Base-by-base conservation (phyloP, 1,284 basidiomycete species). In the Rhodotorula sp. region DNA sequence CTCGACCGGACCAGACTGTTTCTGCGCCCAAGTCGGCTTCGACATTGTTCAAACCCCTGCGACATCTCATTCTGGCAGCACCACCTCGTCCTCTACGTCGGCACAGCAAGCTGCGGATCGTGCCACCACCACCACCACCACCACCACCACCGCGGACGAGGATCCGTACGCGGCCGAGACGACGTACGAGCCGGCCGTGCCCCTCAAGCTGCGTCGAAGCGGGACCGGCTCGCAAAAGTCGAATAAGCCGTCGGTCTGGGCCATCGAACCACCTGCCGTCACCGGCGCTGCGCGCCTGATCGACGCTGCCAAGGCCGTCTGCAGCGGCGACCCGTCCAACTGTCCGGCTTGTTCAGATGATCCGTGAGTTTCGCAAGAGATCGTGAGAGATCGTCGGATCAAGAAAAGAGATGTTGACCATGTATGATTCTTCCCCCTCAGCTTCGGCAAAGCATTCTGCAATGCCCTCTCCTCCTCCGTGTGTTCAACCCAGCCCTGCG, bases 261-360 rank as follows among this genome's bases (percentile, higher is more conserved):
- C 59, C 2, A 66, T 76, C 55, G 69, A 75, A 23, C 56, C 26
- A 43, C 38, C 15, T 3, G 47, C 47, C 65, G 21, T 23, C 49
- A 3, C 62, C 21, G 62, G 12, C 12, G 66, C n/a, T n/a, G 45
- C 52, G 54, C 18, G 31, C 54, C 5, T 65, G 50, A 50, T 57
- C 14, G 62, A 60, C 19, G 49, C 61, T 16, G 48, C 65, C 26
- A 60, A 71, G 63, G 69, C 63, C 1, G 64, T 73, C 15, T 78
- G 77, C 64, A 77, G 68, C 26, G 77, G 77, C 56, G 76, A 77
- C 31, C 77, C 77, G 7, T 66, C 70, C 31, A 78, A 74, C 34
- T 78, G 78, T 48, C 76, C 74, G 1, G 78, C 78, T 3, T 78
- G 78, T 56, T 73, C 76, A 18, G 76, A 78, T 58, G 78, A 78